Conservation (phyloP, 257 asterid genomes). For the Rhazya stricta region DNA sequence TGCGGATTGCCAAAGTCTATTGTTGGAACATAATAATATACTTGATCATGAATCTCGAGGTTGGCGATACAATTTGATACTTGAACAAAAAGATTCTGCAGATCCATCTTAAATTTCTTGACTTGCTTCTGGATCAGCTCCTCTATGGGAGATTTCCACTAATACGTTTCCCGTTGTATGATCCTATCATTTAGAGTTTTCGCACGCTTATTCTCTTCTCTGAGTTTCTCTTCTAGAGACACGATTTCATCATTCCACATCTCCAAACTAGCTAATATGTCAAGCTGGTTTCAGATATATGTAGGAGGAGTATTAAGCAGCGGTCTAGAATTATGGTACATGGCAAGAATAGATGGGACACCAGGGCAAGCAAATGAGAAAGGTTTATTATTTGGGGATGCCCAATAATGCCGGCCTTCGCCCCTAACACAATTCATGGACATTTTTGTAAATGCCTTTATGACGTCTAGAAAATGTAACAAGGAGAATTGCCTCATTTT, state of each 20-base stretch:
- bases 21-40: too few relatives aligned
- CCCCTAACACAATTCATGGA: constrained; percentile 5
- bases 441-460: constrained; percentile 1
- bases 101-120: too few relatives aligned
- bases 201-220: background rate
- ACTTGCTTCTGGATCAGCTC: too few relatives aligned
- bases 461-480: constrained; percentile 7
- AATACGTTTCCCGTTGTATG: background rate
- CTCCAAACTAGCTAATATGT: background rate
- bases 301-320: background rate
- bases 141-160: background rate
- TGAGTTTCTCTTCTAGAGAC: background rate
- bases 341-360: background rate
- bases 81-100: too few relatives aligned
- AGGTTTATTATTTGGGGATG: background rate
- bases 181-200: background rate
- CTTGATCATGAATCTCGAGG: too few relatives aligned
- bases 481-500: constrained; percentile 1
- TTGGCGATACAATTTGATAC: too few relatives aligned
- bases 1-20: too few relatives aligned
- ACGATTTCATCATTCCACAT: background rate
- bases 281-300: background rate
- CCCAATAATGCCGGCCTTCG: background rate
- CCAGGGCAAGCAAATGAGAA: constrained; percentile 7
- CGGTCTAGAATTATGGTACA: background rate